Conservation (phyloP, 1,139 yeast genomes). For the Petasospora fabianii region DNA sequence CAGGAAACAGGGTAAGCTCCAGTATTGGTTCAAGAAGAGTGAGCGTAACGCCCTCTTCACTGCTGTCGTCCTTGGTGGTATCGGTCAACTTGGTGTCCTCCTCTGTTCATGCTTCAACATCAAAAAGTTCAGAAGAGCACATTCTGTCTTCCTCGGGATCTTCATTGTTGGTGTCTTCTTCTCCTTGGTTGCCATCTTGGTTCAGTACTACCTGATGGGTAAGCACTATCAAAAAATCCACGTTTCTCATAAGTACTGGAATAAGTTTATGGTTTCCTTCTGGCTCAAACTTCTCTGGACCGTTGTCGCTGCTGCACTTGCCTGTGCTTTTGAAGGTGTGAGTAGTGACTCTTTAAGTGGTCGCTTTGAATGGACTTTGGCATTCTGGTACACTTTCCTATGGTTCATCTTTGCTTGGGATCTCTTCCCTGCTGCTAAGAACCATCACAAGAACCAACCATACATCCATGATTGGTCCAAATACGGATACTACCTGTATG, state of each 20-base stretch:
- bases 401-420: conserved; percentile 67
- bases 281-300: conserved; percentile 63
- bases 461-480: conserved; percentile 23
- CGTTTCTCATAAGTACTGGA: conserved; percentile 28
- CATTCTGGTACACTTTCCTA: conserved; percentile 78
- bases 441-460: conserved; percentile 21
- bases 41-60: conserved; percentile 36
- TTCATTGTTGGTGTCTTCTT: conserved; percentile 71
- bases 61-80: conserved; percentile 37
- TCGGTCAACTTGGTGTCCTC: conserved; percentile 77
- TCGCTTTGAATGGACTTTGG: conserved; percentile 78
- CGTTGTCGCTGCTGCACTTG: conserved; percentile 62
- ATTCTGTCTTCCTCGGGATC: conserved; percentile 64
- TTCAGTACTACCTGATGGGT: conserved; percentile 13
- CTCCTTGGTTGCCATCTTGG: conserved; percentile 56
- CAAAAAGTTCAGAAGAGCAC: conserved; percentile 53
- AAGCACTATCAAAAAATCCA: conserved; percentile 43
- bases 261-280: conserved; percentile 48
- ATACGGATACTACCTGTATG: conserved; percentile 24
- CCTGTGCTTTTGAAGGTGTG: conserved; percentile 60
- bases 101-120: conserved; percentile 77
- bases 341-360: conserved; percentile 44
- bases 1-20: conserved; percentile 27
- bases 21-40: conserved; percentile 35
- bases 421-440: conserved; percentile 57